Percentiles rank a stretch among this genome's conserved stretches.
Evolutionary conservation across 108 stramenopile genomes (phyloP).

Genomic region (Phaeodactylum tricornutum): DNA sequence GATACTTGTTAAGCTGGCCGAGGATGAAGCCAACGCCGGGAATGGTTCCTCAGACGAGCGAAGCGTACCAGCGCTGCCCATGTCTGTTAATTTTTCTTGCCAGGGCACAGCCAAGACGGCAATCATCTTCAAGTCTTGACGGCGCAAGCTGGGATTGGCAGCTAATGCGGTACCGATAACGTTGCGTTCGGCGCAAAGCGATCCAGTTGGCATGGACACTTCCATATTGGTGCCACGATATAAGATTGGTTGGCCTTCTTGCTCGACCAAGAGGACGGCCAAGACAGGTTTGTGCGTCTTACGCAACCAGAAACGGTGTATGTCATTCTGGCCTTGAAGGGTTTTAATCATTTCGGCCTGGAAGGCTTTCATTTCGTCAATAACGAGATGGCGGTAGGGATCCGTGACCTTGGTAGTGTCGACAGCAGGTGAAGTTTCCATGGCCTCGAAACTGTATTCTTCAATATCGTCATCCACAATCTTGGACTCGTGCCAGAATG

Average conservation of each 20-base stretch:
- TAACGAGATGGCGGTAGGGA: slow-evolving; percentile 35
- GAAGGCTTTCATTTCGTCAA: slow-evolving; percentile 86
- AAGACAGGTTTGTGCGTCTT: slow-evolving; percentile 95
- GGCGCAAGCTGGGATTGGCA: slow-evolving; percentile 55
- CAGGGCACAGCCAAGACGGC: slow-evolving; percentile 78
- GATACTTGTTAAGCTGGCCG: neutral
- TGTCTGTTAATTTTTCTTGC: too few relatives aligned
- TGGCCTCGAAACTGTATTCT: slow-evolving; percentile 84
- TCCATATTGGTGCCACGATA: slow-evolving; percentile 98
- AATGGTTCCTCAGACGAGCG: neutral
- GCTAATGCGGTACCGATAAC: slow-evolving; percentile 92
- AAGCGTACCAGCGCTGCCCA: too few relatives aligned
- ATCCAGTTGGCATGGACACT: slow-evolving; percentile 96
- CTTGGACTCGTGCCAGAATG: slow-evolving; percentile 89
- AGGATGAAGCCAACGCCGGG: neutral
- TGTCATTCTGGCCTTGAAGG: slow-evolving; percentile 50
- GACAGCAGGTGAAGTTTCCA: slow-evolving; percentile 85
- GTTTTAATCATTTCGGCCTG: slow-evolving; percentile 55
- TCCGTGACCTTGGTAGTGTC: slow-evolving; percentile 32
- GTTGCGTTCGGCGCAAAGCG: slow-evolving; percentile 94
- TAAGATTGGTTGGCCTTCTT: slow-evolving; percentile 33
- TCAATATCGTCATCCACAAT: slow-evolving; percentile 88
- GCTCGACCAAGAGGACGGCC: slow-evolving; percentile 87
- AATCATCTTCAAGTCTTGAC: slow-evolving; percentile 71
- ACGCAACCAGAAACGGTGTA: slow-evolving; percentile 88